Evolutionary conservation across 495 filamentous ascomycete genomes (phyloP).

Genomic region (Tetracladium setigerum): DNA sequence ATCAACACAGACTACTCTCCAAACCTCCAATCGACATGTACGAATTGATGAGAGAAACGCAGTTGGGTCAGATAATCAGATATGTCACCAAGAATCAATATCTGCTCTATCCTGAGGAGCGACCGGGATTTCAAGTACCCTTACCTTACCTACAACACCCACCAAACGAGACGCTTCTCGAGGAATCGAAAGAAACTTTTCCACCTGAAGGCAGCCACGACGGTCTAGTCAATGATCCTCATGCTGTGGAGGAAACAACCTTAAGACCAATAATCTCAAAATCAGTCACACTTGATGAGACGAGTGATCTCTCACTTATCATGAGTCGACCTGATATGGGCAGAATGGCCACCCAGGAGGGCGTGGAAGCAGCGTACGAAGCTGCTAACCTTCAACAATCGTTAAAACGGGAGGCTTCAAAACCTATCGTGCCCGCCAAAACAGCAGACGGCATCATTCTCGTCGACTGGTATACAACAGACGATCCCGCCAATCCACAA

Average conservation of each 20-base stretch:
- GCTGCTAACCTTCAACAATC: neutral
- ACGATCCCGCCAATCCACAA: constrained; percentile 45
- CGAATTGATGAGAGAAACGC: constrained; percentile 38
- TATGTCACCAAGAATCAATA: constrained; percentile 37
- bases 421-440: constrained; percentile 33
- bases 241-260: too few relatives aligned
- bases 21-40: neutral
- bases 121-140: constrained; percentile 37
- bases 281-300: too few relatives aligned
- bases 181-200: neutral
- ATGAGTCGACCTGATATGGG: too few relatives aligned
- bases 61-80: constrained; percentile 43
- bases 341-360: constrained; percentile 1
- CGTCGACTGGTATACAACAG: constrained; percentile 45
- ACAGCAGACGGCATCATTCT: constrained; percentile 42
- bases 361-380: neutral
- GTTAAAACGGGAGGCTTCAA: constrained; percentile 25
- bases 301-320: constrained; percentile 2
- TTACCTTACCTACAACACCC: neutral
- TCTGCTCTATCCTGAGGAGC: constrained; percentile 47
- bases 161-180: neutral
- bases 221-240: too few relatives aligned
- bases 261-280: too few relatives aligned
- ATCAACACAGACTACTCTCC: too few relatives aligned
- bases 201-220: too few relatives aligned